Evolutionary conservation across 2,329 filamentous ascomycete species (phyloP), one percentile per base, ranked within the genome.

Genomic region (Chaetomium sp.): DNA sequence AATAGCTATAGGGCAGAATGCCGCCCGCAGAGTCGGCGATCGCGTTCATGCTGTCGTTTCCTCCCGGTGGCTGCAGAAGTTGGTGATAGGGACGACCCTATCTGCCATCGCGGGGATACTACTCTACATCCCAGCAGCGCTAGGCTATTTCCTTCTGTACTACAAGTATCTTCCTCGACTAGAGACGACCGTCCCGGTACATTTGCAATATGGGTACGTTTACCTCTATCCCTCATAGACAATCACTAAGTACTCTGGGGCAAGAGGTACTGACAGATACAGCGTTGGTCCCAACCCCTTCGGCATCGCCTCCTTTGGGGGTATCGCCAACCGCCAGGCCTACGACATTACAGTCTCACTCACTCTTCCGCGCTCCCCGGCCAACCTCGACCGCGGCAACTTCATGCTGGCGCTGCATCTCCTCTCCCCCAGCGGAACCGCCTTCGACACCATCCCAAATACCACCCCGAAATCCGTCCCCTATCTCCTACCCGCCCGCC

Each of bases 371-470:
- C 87, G 89, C 49, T 95, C 92, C 2, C 87, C 87, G 0, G 78
- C 83, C 1, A 99, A 99, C 72, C 78, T 90, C 25, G 85, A 84
- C 2, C 85, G 85, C 16, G 95, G 95, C 31, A 98, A 98, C 78
- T 98, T 97, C 81, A 99, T 99, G 95, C 80, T 98, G 21, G 89
- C 91, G 55, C 79, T 97, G 19, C 85, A 87, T 66, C 84, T 97
- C 83, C 91, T 57, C 82, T 82, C 29, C 78, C 12, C 60, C 31
- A 29, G 42, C 9, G 16, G 49, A 19, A 45, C 58, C n/a, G 9
- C 50, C 8, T 9, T 33, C 21, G 13, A n/a, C 49, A n/a, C 12
- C 21, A 51, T 21, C 29, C 25, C 50, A 60, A 35, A 19, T 7
- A 42, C 38, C 38, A 42, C 38, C 38, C 5, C 38, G 13, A 7